These are phyloP conservation scores for Carex parvula DNA, from an alignment of 176 grass and related monocot species.

Conservation along the genomic window DNA sequence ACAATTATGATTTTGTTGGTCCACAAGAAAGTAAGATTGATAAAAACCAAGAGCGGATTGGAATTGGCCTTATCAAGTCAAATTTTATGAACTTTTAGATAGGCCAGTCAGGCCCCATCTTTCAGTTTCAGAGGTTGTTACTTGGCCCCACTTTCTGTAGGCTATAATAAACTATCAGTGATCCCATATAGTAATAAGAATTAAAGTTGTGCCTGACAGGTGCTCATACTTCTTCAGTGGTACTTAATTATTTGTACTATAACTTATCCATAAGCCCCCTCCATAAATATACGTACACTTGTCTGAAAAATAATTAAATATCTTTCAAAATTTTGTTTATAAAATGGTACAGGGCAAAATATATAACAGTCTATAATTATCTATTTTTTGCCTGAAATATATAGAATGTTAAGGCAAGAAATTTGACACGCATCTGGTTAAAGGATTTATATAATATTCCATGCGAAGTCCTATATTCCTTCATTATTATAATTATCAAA, in stretches of 20 bases:
- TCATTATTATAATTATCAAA: background rate
- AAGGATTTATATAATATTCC: constrained; percentile 19
- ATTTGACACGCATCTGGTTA: background rate
- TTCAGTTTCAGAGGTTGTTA: constrained; percentile 8
- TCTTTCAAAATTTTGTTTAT: background rate
- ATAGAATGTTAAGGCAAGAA: background rate
- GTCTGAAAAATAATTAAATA: background rate
- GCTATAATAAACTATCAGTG: background rate
- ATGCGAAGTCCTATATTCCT: background rate
- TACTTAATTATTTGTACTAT: constrained; percentile 1
- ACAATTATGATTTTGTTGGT: background rate
- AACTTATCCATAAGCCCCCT: background rate
- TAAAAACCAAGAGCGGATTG: constrained; percentile 1
- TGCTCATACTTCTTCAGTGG: background rate
- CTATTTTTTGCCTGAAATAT: background rate
- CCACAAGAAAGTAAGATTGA: constrained; percentile 20
- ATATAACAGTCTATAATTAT: background rate
- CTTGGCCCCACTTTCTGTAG: background rate
- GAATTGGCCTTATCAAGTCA: constrained; percentile 19
- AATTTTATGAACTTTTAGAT: background rate
- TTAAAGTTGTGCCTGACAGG: background rate
- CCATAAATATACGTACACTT: background rate
- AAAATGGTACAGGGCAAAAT: background rate
- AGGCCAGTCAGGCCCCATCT: background rate
- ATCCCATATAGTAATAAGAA: constrained; percentile 3